Percentiles rank a stretch among this genome's conserved stretches.
phyloP scores from a whole-genome alignment of 495 filamentous ascomycete genomes.

The Penicillium tannophilum region DNA sequence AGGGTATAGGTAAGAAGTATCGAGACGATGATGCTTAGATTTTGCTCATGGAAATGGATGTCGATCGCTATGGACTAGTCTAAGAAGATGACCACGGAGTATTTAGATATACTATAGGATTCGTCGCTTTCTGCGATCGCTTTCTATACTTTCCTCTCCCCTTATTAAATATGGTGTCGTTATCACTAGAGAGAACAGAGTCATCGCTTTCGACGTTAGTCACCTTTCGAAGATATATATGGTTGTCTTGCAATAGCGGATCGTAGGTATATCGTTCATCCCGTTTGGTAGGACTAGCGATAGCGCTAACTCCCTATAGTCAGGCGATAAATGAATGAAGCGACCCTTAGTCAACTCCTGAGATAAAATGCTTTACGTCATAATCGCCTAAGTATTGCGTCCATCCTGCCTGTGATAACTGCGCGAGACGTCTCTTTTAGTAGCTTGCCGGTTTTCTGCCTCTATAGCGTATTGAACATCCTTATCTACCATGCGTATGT shows the following conservation, averaged over 20 bases:
- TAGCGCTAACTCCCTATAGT: too few species aligned
- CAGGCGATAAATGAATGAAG: too few species aligned
- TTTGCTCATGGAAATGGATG: too few species aligned
- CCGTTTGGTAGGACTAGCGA: background rate
- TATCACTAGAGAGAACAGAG: background rate
- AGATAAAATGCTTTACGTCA: background rate
- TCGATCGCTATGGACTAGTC: too few species aligned
- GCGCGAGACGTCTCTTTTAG: background rate
- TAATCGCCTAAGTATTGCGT: background rate
- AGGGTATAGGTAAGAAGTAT: too few species aligned
- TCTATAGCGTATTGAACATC: background rate
- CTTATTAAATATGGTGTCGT: too few species aligned
- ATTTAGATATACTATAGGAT: too few species aligned
- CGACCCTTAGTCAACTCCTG: background rate
- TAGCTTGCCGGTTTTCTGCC: conserved; percentile 3
- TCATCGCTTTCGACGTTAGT: conserved; percentile 3
- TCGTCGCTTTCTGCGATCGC: background rate
- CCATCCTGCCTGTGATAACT: background rate
- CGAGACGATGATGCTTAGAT: too few species aligned
- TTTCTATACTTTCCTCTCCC: too few species aligned
- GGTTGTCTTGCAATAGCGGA: conserved; percentile 1
- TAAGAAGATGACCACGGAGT: too few species aligned
- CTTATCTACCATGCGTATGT: background rate
- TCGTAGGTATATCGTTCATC: background rate
- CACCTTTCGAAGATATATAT: background rate